Conservation (phyloP, 176 grass and related monocot species). For the Eremochloa ophiuroides region DNA sequence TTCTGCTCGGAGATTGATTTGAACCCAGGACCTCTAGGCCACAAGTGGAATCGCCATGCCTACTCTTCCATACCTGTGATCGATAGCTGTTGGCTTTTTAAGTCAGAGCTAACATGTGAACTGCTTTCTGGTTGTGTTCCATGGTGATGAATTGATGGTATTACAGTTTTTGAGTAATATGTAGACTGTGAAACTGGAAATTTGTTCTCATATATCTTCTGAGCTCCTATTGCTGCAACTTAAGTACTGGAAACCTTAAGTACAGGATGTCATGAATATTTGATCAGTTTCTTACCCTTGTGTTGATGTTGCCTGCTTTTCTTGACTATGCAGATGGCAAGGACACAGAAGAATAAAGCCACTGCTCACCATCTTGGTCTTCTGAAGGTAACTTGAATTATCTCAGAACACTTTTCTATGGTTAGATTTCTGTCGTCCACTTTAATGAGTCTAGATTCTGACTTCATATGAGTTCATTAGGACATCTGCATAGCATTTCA, state of each 20-base stretch:
- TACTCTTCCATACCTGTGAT: not conserved
- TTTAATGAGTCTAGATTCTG: not conserved
- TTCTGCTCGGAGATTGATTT: not conserved
- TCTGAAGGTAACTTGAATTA: conserved; percentile 60
- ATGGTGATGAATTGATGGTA: not conserved
- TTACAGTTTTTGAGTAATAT: not conserved
- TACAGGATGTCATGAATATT: not conserved
- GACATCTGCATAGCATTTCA: not conserved
- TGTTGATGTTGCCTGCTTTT: not conserved
- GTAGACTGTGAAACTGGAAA: not conserved
- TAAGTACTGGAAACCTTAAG: not conserved
- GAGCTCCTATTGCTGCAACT: not conserved
- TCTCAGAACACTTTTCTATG: not conserved
- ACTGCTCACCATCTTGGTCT: conserved; percentile 97
- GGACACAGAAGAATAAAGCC: conserved; percentile 95
- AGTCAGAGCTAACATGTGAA: not conserved
- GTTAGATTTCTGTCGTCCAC: not conserved
- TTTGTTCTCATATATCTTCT: not conserved
- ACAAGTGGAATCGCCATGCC: not conserved
- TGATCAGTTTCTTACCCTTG: not conserved
- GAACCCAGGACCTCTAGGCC: not conserved
- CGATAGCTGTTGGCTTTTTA: not conserved
- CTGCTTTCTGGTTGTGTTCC: not conserved
- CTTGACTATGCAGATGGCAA: conserved; percentile 66
- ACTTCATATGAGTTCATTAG: not conserved